Evolutionary conservation across 371 early-diverging fungal genomes (phyloP), one percentile per base, ranked within the genome.

Genomic region (Lichtheimia corymbifera): DNA sequence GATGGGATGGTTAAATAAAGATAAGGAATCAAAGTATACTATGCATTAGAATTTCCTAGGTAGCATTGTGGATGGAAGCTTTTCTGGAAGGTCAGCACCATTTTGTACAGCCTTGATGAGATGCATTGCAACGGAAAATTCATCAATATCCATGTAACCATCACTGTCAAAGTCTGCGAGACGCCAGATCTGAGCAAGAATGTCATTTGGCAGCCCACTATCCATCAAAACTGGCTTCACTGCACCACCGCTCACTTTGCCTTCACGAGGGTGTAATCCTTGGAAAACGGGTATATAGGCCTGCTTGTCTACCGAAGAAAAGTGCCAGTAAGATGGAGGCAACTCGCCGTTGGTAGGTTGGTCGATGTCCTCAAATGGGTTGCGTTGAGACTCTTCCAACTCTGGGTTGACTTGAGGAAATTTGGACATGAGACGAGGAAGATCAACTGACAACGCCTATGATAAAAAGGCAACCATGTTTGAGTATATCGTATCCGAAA

Each of bases 111-210:
- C 82, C 53, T 81, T 74, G 49, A 80, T 73, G 54, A 86, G 58
- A 73, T 87, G 88, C 88, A 89, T 83, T 0, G 88, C 86, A 41
- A 90, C 83, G 18, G 82, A 74, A 61, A 88, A 91, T 59, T 91
- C 90, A 47, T 88, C 88, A 40, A 80, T 52, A 58, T 87, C 87
- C 76, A 91, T 66, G 53, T 86, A 88, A 0, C 91, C 91, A 65
- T 91, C 88, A 35, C 73, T 65, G 53, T 86, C 88, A 76, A 85
- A 86, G 54, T 91, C 91, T 9, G 91, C 74, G 15, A 91, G 61
- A 24, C 79, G 62, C 91, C 91, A 91, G 6, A 91, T 71, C 50
- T 87, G 83, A 15, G 86, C 89, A 41, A 91, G 71, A 13, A 74
- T 61, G 42, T 80, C 79, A 42, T 67, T 80, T 1, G 83, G 81